Evolutionary conservation across 345 rosid species (phyloP), one percentile per base, ranked within the genome.

Genomic region (Firmiana major): DNA sequence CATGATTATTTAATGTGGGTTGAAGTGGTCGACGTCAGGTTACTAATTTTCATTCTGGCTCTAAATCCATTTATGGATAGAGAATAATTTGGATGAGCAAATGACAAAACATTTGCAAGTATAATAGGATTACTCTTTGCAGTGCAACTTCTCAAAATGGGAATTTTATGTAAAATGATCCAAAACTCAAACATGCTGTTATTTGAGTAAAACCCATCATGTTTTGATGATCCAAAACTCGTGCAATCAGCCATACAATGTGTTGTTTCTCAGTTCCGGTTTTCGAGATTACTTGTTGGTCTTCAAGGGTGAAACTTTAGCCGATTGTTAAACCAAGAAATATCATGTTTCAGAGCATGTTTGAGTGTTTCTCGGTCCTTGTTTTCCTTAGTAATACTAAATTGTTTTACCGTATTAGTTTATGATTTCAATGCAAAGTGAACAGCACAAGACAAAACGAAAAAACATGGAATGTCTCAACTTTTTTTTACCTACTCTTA

Each of bases 301-400:
- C 36, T 31, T 70, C 19, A 21, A 72, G 75, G 75, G 63, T n/a
- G 51, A 55, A 72, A n/a, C 45, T 71, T 51, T 9, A 38, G 51
- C 51, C 22, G 2, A 6, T 36, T 34, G 43, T 21, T 11, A n/a
- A 34, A 36, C 75, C 63, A 22, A 53, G 63, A 62, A 28, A 19
- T 34, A n/a, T 12, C 34, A 31, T 17, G 73, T 69, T 34, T 71
- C 63, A 16, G n/a, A 54, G 34, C n/a, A 54, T 72, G 48, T 54
- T 54, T 36, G 58, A 54, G 19, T 72, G 62, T 72, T 55, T 55
- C 63, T 34, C n/a, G 46, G 3, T 34, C 19, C 16, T 4, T 40
- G 36, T 15, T 60, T 15, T 40, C 26, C 16, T 2, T 51, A 28
- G 75, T 3, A 38, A 54, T 38, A 54, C 34, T 31, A 71, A 43